Percentiles rank a stretch among this genome's conserved stretches.
These are phyloP conservation scores for Amanita subjunquillea DNA, from an alignment of 768 basidiomycete species.

Conservation along the genomic window DNA sequence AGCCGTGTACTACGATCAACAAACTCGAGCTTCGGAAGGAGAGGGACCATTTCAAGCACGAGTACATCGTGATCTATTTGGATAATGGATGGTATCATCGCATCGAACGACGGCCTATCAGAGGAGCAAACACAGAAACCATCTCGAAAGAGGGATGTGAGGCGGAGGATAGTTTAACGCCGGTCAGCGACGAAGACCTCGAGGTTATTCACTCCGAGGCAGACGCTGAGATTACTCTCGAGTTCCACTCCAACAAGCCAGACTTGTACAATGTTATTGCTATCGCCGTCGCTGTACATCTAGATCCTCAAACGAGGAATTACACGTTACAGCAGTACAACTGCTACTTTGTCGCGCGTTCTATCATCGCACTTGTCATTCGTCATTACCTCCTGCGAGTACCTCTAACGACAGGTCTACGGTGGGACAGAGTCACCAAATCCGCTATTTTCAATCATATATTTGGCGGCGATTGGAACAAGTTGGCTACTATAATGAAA, in stretches of 20 bases:
- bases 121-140: background rate
- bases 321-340: constrained; percentile 2
- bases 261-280: background rate
- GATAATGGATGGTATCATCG: background rate
- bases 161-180: background rate
- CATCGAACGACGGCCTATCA: background rate
- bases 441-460: background rate
- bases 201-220: background rate
- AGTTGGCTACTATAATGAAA: background rate
- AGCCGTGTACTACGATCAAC: background rate
- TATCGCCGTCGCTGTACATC: background rate
- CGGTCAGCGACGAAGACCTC: background rate
- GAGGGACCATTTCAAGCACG: too few species aligned
- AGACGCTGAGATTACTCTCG: background rate
- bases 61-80: too few species aligned
- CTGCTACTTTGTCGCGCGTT: constrained; percentile 1
- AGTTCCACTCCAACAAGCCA: background rate
- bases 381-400: background rate
- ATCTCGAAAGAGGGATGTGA: background rate
- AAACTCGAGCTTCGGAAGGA: too few species aligned
- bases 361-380: background rate
- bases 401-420: background rate
- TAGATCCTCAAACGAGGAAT: background rate
- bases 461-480: background rate
- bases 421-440: background rate